Evolutionary conservation across 345 rosid genomes (phyloP).

Genomic region (Citrus inodora): DNA sequence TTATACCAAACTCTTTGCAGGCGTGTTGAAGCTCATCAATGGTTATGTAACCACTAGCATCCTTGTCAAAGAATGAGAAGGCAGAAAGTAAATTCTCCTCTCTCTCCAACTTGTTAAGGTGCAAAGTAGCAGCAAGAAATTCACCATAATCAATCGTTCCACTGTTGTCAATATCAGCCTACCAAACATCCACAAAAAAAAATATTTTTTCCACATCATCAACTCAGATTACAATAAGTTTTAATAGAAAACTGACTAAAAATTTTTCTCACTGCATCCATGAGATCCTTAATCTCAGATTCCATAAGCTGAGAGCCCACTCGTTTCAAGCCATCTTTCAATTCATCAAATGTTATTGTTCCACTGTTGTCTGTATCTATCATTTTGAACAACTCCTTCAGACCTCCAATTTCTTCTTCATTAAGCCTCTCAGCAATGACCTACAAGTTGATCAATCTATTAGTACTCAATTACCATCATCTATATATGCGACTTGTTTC

Average conservation of each 20-base stretch:
- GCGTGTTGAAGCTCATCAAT: constrained; percentile 75
- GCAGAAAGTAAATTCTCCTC: constrained; percentile 74
- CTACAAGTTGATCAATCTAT: constrained; percentile 21
- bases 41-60: constrained; percentile 77
- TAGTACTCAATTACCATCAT: background rate
- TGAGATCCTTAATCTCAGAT: constrained; percentile 72
- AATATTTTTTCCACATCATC: background rate
- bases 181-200: constrained; percentile 8
- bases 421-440: constrained; percentile 83
- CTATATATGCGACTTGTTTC: background rate
- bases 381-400: constrained; percentile 78
- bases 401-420: constrained; percentile 76
- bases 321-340: constrained; percentile 51
- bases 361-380: constrained; percentile 76
- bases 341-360: constrained; percentile 70
- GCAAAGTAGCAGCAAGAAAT: constrained; percentile 79
- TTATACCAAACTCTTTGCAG: constrained; percentile 68
- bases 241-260: background rate
- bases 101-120: constrained; percentile 73
- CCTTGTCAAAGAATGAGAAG: constrained; percentile 77
- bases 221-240: background rate
- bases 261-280: constrained; percentile 54
- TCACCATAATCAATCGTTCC: constrained; percentile 82
- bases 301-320: constrained; percentile 83
- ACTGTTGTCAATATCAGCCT: constrained; percentile 83